Base-by-base conservation (phyloP, 768 basidiomycete species). In the Sarcodon sp. region DNA sequence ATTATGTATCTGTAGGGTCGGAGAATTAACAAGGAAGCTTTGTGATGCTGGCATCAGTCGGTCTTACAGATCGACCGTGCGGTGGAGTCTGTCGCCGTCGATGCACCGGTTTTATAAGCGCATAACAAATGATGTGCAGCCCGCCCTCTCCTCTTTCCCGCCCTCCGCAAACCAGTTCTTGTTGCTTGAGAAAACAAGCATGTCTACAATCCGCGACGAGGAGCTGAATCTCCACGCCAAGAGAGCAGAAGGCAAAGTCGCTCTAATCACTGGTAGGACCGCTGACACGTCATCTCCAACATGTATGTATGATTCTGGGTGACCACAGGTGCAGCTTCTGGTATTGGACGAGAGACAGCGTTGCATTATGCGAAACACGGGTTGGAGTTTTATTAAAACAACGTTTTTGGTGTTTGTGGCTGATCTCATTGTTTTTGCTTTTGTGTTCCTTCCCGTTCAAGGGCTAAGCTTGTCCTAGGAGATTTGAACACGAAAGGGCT, bases 331-430 rank as follows among this genome's bases (percentile, higher is more conserved):
- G 60, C 53, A 1, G 60, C 50, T 13, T 53, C 36, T 27, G 60
- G 60, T n/a, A 61, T 61, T 10, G 60, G 60, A 1, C 53, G 47
- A 37, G 58, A 61, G 34, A 44, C 55, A 4, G 57, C 60, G 5
- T 18, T 56, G 33, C 12, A 50, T 11, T 61, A 59, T 35, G 55
- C 55, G 3, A 50, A 54, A 21, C 32, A 57, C 43, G 57, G 57
- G 60, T 54, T 32, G 39, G 55, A 32, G 43, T 36, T 27, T 2
- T 27, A 27, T 16, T 34, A 34, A 5, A 11, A 13, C 15, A 43
- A 33, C 41, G 6, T 37, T 36, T 35, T 33, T 39, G 33, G 41
- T 13, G 16, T 16, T 10, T 13, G 11, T 47, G 12, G 31, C 3
- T 21, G 43, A 11, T 21, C 33, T 33, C 13, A 46, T 8, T 21